Evolutionary conservation across 345 rosid genomes (phyloP), one percentile per base, ranked within the genome.

Genomic region (Ceriops tagal): DNA sequence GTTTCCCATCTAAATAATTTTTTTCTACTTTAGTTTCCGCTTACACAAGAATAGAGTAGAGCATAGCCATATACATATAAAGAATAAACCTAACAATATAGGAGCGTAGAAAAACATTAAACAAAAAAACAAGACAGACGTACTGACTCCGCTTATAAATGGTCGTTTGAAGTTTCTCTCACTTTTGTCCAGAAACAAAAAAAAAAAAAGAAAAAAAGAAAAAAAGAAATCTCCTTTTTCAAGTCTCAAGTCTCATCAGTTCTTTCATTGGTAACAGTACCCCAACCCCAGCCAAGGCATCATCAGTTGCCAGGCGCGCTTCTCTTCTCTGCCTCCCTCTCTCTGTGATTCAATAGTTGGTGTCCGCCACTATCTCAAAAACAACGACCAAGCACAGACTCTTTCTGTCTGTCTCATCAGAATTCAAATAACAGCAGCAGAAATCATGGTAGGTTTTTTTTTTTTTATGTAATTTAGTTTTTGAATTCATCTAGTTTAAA

Each of bases 231-330:
- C 3, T 18, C 8, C 43, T 9, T 65, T 62, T 37, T 78, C 68
- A 32, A 32, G 6, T 8, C 37, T 34, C 37, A 8, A 34, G 37
- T 68, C 71, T 73, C 77, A 35, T 24, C 49, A 52, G 63, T 26
- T 56, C 30, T 28, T 73, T 71, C 86, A 72, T 80, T 70, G 88
- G 83, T 76, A 78, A 76, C 83, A 76, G 81, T 65, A 75, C 72
- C 64, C 65, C 70, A 58, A 65, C 27, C 60, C 59, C 15, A 39
- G 46, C 13, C 5, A 43, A 43, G 64, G 43, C 55, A 57, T 79
- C 79, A 68, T 71, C 77, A 67, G 81, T 74, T 69, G 74, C 85
- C 90, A 80, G 88, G 90, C 90, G 92, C 88, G 88, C 85, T 78
- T 77, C 83, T 51, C 80, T 35, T 53, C 68, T 64, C 64, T 69